Evolutionary conservation across 1,139 yeast species (phyloP).

Genomic region (Hyphopichia pseudoburtonii): DNA sequence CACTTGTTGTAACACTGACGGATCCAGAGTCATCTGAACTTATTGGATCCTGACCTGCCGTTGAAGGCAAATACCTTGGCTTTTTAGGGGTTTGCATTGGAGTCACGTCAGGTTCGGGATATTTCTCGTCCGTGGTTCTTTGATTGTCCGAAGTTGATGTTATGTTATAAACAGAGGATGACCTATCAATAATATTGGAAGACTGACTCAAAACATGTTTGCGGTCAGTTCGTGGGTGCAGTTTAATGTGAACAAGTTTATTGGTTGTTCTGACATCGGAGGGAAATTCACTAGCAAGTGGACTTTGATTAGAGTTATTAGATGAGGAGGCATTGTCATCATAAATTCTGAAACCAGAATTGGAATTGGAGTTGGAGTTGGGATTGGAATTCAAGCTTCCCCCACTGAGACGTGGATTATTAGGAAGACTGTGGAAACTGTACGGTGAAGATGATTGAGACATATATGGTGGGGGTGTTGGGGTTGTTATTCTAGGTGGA

Average conservation of each 20-base stretch:
- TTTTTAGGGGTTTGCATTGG: constrained; percentile 14
- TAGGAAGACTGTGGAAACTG: constrained; percentile 6
- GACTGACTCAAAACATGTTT: constrained; percentile 17
- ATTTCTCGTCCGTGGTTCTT: constrained; percentile 10
- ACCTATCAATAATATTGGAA: constrained; percentile 14
- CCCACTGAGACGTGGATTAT: constrained; percentile 6
- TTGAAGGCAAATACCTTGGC: not conserved
- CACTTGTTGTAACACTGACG: constrained; percentile 3
- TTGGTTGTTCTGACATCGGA: constrained; percentile 1
- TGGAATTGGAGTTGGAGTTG: not conserved
- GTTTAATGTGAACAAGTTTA: not conserved
- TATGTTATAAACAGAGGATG: constrained; percentile 15
- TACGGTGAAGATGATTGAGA: constrained; percentile 7
- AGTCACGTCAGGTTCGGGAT: constrained; percentile 22
- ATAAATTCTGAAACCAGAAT: constrained; percentile 10
- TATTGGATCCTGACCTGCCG: constrained; percentile 2
- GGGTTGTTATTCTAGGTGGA: not conserved
- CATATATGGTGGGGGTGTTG: not conserved
- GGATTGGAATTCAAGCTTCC: not conserved
- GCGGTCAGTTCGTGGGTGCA: constrained; percentile 8
- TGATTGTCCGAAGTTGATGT: constrained; percentile 14
- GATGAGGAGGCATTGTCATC: constrained; percentile 8
- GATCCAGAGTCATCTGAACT: constrained; percentile 3
- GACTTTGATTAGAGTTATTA: not conserved
- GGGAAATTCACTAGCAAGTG: not conserved